Percentiles rank a stretch among this genome's conserved stretches.
phyloP scores from a whole-genome alignment of 306 rosid species.

The Lagenaria siceraria region DNA sequence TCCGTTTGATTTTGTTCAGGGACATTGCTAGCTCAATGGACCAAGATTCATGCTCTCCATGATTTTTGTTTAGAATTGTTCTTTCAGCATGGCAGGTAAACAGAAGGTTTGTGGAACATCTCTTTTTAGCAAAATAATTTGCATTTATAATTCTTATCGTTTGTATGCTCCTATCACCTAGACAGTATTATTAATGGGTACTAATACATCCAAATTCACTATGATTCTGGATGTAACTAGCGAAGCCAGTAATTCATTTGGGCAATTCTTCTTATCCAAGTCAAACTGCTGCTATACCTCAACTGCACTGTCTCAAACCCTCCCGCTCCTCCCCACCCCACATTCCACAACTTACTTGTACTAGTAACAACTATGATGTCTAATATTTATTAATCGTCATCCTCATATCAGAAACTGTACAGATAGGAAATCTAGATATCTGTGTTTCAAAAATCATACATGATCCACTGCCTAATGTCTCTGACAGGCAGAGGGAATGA shows the following conservation, averaged over 20 bases:
- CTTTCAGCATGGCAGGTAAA: neutral
- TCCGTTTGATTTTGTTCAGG: neutral
- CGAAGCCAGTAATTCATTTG: neutral
- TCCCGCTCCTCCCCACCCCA: neutral
- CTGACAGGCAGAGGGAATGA: neutral
- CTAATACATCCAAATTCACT: neutral
- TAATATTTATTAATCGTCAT: neutral
- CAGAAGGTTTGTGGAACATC: neutral
- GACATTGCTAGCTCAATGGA: neutral
- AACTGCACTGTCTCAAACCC: neutral
- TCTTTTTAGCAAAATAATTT: neutral
- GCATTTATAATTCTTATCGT: neutral
- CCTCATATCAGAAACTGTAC: neutral
- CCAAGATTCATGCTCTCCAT: neutral
- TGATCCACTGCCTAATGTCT: neutral
- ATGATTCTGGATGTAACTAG: neutral
- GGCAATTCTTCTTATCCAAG: neutral
- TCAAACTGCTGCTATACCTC: neutral
- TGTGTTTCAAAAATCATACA: neutral
- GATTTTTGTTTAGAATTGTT: neutral
- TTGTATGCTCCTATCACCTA: neutral
- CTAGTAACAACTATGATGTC: neutral
- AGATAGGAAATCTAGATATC: neutral
- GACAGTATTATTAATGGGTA: neutral
- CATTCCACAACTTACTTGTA: neutral